Percentiles rank a stretch among this genome's conserved stretches.
Conservation (phyloP, 1,139 yeast species). For the Candida tunisiensis region DNA sequence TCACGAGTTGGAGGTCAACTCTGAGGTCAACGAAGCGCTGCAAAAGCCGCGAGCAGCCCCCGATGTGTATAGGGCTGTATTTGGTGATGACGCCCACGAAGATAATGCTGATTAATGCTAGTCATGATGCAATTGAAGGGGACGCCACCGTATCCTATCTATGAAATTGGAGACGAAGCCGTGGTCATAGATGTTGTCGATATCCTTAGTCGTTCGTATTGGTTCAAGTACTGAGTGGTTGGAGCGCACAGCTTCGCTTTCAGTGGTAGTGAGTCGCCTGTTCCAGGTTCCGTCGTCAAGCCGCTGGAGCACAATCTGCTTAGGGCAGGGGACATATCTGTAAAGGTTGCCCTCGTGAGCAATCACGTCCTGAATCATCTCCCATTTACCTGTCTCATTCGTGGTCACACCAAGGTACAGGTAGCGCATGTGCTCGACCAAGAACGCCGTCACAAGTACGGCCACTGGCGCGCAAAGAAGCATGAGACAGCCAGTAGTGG, state of each 20-base stretch:
- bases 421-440: constrained; percentile 42
- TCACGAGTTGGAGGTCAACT: constrained; percentile 1
- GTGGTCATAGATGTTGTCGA: constrained; percentile 49
- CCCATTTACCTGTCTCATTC: constrained; percentile 80
- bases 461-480: constrained; percentile 37
- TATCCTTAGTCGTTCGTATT: constrained; percentile 27
- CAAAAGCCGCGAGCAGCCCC: constrained; percentile 8
- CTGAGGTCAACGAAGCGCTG: constrained; percentile 6
- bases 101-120: constrained; percentile 3
- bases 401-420: constrained; percentile 79
- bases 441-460: constrained; percentile 38
- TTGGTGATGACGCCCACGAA: constrained; percentile 8
- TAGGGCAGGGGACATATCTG: constrained; percentile 13
- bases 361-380: constrained; percentile 45
- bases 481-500: constrained; percentile 33
- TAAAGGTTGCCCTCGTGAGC: constrained; percentile 28
- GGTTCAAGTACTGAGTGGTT: constrained; percentile 11
- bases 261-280: constrained; percentile 12
- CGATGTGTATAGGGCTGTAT: constrained; percentile 9
- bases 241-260: constrained; percentile 8
- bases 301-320: constrained; percentile 16
- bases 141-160: background rate
- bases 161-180: constrained; percentile 38
- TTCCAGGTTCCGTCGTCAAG: constrained; percentile 11
- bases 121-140: background rate